phyloP scores from a whole-genome alignment of 2,329 filamentous ascomycete species.

The Xylaria sp. region DNA sequence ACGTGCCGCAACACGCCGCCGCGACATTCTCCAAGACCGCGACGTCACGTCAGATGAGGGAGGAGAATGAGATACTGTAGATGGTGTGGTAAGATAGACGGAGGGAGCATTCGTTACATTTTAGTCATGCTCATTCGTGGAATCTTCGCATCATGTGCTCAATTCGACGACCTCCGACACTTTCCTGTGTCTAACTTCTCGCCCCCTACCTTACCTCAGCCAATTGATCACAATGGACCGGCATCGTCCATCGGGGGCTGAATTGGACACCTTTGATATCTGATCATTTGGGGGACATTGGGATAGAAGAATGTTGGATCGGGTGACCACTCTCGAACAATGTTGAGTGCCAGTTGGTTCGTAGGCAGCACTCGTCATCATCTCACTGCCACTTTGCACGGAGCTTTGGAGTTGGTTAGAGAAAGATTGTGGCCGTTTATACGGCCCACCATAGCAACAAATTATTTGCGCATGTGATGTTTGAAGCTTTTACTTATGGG shows the following conservation, averaged over 20 bases:
- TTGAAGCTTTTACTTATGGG: neutral
- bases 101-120: neutral
- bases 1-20: conserved; percentile 56
- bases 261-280: conserved; percentile 12
- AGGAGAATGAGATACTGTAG: conserved; percentile 50
- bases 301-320: conserved; percentile 5
- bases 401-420: neutral
- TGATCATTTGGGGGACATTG: conserved; percentile 25
- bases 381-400: neutral
- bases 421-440: neutral
- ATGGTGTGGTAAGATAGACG: neutral
- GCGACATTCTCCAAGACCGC: conserved; percentile 56
- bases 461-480: conserved; percentile 1
- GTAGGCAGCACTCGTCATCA: neutral
- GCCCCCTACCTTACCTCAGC: conserved; percentile 10
- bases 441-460: neutral
- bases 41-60: conserved; percentile 53
- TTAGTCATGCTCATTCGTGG: conserved; percentile 2
- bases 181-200: neutral
- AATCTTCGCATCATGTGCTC: neutral
- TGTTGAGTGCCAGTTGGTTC: conserved; percentile 7
- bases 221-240: neutral
- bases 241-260: conserved; percentile 14
- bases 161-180: conserved; percentile 1
- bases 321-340: neutral